Conservation (phyloP, 2,329 filamentous ascomycete genomes). For the Aspergillus sp. region DNA sequence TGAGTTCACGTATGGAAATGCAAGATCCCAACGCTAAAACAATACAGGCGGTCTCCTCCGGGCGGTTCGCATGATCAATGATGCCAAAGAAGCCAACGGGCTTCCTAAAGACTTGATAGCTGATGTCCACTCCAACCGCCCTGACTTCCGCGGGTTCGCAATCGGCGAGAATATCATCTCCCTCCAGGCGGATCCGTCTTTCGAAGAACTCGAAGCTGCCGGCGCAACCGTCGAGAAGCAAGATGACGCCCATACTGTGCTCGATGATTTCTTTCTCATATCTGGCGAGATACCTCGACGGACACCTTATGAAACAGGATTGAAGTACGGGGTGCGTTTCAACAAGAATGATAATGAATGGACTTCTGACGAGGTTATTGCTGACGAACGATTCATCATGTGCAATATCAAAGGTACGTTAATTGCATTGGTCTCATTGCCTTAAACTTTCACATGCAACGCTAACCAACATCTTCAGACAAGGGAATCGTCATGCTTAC, state of each 20-base stretch:
- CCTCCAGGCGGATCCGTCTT: slow-evolving; percentile 54
- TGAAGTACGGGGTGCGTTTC: slow-evolving; percentile 48
- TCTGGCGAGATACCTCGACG: slow-evolving; percentile 54
- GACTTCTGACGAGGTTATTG: slow-evolving; percentile 51
- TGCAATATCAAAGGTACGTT: slow-evolving; percentile 52
- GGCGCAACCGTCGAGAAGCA: slow-evolving; percentile 44
- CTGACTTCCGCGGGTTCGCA: slow-evolving; percentile 51
- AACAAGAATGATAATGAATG: slow-evolving; percentile 42
- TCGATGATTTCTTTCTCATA: slow-evolving; percentile 54
- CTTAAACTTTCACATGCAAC: background rate
- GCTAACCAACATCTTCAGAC: slow-evolving; percentile 26
- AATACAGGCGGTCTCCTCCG: slow-evolving; percentile 48
- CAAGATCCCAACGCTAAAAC: background rate
- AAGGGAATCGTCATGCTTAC: slow-evolving; percentile 57
- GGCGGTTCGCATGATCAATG: slow-evolving; percentile 50
- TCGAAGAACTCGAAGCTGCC: slow-evolving; percentile 47
- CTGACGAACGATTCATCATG: slow-evolving; percentile 55
- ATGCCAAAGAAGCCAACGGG: slow-evolving; percentile 34
- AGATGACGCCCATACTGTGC: slow-evolving; percentile 44
- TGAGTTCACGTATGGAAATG: slow-evolving; percentile 14
- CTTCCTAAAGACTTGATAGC: slow-evolving; percentile 35
- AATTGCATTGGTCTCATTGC: background rate
- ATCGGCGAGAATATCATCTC: slow-evolving; percentile 45
- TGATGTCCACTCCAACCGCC: slow-evolving; percentile 55
- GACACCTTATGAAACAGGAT: slow-evolving; percentile 51